phyloP scores from a whole-genome alignment of 768 basidiomycete species.

The Peribolospora baueri region DNA sequence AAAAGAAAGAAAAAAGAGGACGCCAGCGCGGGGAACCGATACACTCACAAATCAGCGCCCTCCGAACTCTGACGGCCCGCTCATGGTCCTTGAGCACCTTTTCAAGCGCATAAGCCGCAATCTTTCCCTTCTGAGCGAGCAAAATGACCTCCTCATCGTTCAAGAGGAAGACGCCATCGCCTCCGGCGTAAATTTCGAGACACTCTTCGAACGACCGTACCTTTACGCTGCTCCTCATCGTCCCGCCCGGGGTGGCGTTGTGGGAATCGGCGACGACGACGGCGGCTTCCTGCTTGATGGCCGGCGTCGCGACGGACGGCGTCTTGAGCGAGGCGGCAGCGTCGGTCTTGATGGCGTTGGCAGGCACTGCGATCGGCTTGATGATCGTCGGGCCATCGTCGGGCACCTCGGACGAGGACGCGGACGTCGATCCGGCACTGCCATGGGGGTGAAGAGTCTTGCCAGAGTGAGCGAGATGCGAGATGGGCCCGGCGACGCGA shows the following conservation, averaged over 20 bases:
- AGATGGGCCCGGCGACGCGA: too few relatives aligned
- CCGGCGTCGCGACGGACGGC: too few relatives aligned
- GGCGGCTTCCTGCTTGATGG: not conserved
- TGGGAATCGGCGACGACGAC: slow-evolving; percentile 6
- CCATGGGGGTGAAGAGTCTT: slow-evolving; percentile 9
- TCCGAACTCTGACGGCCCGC: slow-evolving; percentile 59
- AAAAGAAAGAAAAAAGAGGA: not conserved
- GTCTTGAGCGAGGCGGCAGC: too few relatives aligned
- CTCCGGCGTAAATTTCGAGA: slow-evolving; percentile 41
- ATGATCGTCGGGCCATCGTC: too few relatives aligned
- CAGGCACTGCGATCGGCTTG: too few relatives aligned
- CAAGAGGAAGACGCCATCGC: slow-evolving; percentile 25
- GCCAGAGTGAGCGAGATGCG: slow-evolving; percentile 9
- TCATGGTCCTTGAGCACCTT: slow-evolving; percentile 75
- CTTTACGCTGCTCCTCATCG: not conserved
- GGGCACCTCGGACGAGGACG: too few relatives aligned
- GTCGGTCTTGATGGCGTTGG: too few relatives aligned
- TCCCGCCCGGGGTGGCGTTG: slow-evolving; percentile 4
- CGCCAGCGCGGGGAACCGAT: not conserved
- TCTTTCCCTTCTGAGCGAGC: slow-evolving; percentile 70
- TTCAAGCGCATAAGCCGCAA: slow-evolving; percentile 82
- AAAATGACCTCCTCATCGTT: slow-evolving; percentile 81
- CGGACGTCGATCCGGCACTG: not conserved
- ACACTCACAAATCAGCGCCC: slow-evolving; percentile 68
- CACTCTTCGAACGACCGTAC: slow-evolving; percentile 46